phyloP scores from a whole-genome alignment of 768 basidiomycete species.

The Auricularia sp. region DNA sequence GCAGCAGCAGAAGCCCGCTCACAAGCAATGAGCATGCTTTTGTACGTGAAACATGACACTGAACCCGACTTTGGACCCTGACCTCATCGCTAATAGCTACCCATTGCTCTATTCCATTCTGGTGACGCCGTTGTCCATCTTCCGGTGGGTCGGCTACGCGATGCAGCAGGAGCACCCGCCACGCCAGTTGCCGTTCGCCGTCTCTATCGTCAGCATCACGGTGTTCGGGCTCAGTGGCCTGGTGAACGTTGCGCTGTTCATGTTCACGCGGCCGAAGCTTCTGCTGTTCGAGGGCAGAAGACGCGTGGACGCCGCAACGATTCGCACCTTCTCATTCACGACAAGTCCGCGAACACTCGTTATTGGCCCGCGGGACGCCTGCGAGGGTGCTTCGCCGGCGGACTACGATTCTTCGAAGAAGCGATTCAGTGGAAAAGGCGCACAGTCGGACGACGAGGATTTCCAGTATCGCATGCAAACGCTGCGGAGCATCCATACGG shows the following conservation, averaged over 20 bases:
- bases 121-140: constrained; percentile 30
- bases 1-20: background rate
- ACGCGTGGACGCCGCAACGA: background rate
- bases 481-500: background rate
- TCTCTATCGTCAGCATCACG: constrained; percentile 23
- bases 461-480: background rate
- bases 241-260: constrained; percentile 31
- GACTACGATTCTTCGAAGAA: background rate
- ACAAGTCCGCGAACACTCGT: background rate
- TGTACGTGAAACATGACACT: background rate
- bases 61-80: background rate
- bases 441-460: background rate
- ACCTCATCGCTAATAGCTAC: constrained; percentile 19
- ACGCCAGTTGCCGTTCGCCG: constrained; percentile 18
- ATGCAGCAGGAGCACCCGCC: constrained; percentile 3
- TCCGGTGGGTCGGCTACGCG: constrained; percentile 30
- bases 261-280: constrained; percentile 26
- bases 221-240: constrained; percentile 31
- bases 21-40: constrained; percentile 2
- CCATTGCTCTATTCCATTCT: constrained; percentile 29
- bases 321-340: background rate
- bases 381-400: too few relatives aligned
- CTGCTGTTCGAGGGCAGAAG: constrained; percentile 19
- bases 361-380: too few relatives aligned
- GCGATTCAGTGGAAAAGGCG: background rate